These are phyloP conservation scores for Cladosporium colombiae DNA, from an alignment of 2,329 filamentous ascomycete species.

Conservation along the genomic window DNA sequence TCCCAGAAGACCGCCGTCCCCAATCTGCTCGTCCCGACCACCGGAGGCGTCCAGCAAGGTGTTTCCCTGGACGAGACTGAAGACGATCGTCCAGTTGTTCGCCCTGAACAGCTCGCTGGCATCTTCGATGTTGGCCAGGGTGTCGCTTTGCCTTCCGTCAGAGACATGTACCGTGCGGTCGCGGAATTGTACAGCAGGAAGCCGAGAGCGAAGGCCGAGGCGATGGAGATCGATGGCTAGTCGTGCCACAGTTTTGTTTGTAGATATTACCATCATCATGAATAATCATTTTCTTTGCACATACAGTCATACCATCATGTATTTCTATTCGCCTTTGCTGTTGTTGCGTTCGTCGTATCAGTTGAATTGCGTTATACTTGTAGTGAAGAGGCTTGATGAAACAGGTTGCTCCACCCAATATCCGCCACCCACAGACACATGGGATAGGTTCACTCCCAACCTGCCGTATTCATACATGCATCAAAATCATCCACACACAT, in stretches of 20 bases:
- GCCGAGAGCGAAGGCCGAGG: slow-evolving; percentile 35
- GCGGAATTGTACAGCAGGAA: slow-evolving; percentile 64
- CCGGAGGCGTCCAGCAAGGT: slow-evolving; percentile 8
- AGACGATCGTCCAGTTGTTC: slow-evolving; percentile 61
- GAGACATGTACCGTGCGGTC: slow-evolving; percentile 75
- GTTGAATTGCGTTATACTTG: not conserved
- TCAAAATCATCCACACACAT: not conserved
- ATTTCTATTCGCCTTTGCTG: not conserved
- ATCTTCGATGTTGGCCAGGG: slow-evolving; percentile 71
- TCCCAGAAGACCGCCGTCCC: slow-evolving; percentile 37
- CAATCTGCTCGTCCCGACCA: slow-evolving; percentile 26
- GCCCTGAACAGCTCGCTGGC: slow-evolving; percentile 66
- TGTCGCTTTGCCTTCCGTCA: slow-evolving; percentile 69
- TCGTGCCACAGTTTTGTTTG: not conserved
- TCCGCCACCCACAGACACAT: not conserved
- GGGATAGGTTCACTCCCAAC: too few relatives aligned
- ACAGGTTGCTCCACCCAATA: not conserved
- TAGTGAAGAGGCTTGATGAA: not conserved
- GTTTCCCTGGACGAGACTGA: slow-evolving; percentile 41
- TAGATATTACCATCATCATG: slow-evolving; percentile 19
- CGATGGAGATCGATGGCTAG: slow-evolving; percentile 19
- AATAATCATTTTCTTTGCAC: slow-evolving; percentile 14
- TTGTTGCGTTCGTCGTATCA: not conserved
- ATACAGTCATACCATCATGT: not conserved
- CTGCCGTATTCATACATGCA: not conserved